Percentiles rank a stretch among this genome's conserved stretches.
Conservation (phyloP, 139 green algal genomes). For the Picochlorum costavermella region DNA sequence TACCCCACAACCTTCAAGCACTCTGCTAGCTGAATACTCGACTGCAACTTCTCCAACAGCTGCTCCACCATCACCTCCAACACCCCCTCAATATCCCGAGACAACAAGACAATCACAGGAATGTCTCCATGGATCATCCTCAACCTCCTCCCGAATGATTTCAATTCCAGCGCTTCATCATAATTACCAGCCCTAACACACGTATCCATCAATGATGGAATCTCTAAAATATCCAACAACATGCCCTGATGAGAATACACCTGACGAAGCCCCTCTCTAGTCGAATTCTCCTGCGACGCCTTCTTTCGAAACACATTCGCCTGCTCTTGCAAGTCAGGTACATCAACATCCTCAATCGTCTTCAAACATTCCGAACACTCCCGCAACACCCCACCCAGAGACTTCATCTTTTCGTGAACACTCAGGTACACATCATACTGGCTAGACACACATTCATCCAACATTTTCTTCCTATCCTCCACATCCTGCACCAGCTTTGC, state of each 20-base stretch:
- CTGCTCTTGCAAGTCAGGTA: conserved; percentile 49
- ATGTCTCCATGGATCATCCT: conserved; percentile 28
- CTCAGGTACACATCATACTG: conserved; percentile 65
- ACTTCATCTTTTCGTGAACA: conserved; percentile 24
- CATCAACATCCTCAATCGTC: conserved; percentile 26
- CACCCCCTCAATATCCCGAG: conserved; percentile 45
- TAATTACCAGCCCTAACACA: conserved; percentile 90
- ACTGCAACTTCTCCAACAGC: conserved; percentile 71
- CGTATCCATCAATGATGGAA: conserved; percentile 91
- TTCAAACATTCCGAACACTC: conserved; percentile 17
- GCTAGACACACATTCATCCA: conserved; percentile 50
- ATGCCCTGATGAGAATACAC: conserved; percentile 58
- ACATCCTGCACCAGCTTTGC: conserved; percentile 78
- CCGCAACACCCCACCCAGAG: conserved; percentile 34
- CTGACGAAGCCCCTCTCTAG: conserved; percentile 56
- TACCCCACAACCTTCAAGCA: conserved; percentile 92
- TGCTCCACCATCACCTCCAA: conserved; percentile 68
- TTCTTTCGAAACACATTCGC: conserved; percentile 54
- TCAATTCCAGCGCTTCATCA: conserved; percentile 95
- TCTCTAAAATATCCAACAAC: conserved; percentile 89
- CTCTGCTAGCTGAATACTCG: conserved; percentile 73
- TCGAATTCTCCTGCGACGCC: conserved; percentile 32
- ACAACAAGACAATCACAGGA: conserved; percentile 59
- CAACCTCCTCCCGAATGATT: conserved; percentile 26
- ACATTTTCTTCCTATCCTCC: conserved; percentile 60